Evolutionary conservation across 208 protist species (phyloP).

Genomic region (Acanthamoeba royreba): DNA sequence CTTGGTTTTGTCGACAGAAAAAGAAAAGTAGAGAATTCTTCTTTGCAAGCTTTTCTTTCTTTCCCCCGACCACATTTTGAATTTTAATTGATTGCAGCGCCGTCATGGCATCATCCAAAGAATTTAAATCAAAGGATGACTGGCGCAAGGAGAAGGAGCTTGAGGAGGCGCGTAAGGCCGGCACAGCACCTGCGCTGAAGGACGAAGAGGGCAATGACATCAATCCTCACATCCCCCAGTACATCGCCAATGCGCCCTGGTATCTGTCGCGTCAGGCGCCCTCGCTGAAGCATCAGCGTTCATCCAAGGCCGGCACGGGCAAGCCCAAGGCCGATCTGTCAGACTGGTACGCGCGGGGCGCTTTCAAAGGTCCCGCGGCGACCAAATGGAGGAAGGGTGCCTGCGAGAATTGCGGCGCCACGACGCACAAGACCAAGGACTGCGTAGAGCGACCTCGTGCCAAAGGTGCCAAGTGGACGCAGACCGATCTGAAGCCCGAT

Average conservation of each 20-base stretch:
- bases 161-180: conserved; percentile 86
- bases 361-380: not conserved
- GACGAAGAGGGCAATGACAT: conserved; percentile 82
- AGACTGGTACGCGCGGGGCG: conserved; percentile 66
- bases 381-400: conserved; percentile 91
- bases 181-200: conserved; percentile 59
- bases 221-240: conserved; percentile 98
- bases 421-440: conserved; percentile 94
- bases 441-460: conserved; percentile 90
- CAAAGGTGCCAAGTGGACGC: conserved; percentile 76
- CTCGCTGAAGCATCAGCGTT: conserved; percentile 89
- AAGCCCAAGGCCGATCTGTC: conserved; percentile 50
- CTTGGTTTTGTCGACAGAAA: too few species aligned
- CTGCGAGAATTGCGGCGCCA: conserved; percentile 97
- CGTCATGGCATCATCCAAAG: not conserved
- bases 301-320: conserved; percentile 34
- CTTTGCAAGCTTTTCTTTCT: too few species aligned
- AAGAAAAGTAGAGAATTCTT: too few species aligned
- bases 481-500: conserved; percentile 73
- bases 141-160: conserved; percentile 82
- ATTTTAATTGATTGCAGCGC: too few species aligned
- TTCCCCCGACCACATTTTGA: too few species aligned
- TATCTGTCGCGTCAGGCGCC: conserved; percentile 85
- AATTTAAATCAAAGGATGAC: conserved; percentile 60
- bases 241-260: conserved; percentile 95